Percentiles rank a stretch among this genome's conserved stretches.
phyloP scores from a whole-genome alignment of 176 grass and related monocot genomes.

The Pontederia crassipes region DNA sequence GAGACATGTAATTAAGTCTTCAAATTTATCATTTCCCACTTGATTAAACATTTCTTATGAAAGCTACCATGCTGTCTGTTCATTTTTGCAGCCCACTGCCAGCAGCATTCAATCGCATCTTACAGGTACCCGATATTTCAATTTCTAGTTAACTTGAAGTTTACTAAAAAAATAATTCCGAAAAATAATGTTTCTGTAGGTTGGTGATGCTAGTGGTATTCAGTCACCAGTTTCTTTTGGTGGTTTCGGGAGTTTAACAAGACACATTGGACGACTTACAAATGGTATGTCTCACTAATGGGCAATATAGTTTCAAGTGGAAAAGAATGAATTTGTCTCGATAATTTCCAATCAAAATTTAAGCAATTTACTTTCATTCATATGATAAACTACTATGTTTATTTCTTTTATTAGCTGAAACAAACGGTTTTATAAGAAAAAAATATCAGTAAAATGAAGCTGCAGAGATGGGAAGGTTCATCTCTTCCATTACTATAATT shows the following conservation, averaged over 20 bases:
- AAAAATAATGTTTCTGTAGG: slow-evolving; percentile 22
- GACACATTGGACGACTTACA: slow-evolving; percentile 73
- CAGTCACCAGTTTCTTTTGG: slow-evolving; percentile 98
- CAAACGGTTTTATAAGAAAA: no score
- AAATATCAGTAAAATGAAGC: no score
- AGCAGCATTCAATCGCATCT: slow-evolving; percentile 73
- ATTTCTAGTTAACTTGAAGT: slow-evolving; percentile 3
- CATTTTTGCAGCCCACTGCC: slow-evolving; percentile 65
- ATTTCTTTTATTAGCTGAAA: no score
- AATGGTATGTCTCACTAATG: slow-evolving; percentile 31
- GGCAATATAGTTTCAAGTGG: neutral
- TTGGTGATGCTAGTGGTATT: slow-evolving; percentile 96
- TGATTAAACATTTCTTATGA: no score
- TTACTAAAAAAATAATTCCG: slow-evolving; percentile 10
- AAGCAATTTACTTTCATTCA: no score
- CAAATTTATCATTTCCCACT: no score
- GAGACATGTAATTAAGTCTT: no score
- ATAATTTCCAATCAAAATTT: no score
- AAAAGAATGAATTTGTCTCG: no score
- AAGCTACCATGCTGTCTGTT: slow-evolving; percentile 4
- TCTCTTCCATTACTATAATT: no score
- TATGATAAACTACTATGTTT: no score
- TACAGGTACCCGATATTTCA: slow-evolving; percentile 51
- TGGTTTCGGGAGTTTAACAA: slow-evolving; percentile 89
- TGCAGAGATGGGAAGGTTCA: no score